These are phyloP conservation scores for Clarkia xantiana DNA, from an alignment of 345 rosid species.

Conservation along the genomic window DNA sequence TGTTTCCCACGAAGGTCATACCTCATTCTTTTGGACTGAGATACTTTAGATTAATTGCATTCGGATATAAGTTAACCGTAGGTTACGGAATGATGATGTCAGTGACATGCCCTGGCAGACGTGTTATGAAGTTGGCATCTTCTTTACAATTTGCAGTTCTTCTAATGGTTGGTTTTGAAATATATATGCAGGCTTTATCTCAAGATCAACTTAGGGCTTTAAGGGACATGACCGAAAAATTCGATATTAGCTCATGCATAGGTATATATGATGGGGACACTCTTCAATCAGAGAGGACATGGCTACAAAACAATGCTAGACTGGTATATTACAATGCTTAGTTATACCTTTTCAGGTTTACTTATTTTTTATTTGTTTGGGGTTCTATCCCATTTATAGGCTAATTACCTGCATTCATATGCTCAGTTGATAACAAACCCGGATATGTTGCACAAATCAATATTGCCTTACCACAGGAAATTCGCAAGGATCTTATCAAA, in stretches of 20 bases:
- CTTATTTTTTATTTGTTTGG: neutral
- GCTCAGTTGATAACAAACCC: constrained; percentile 94
- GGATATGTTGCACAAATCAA: constrained; percentile 84
- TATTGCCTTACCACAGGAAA: constrained; percentile 65
- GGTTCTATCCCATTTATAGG: neutral
- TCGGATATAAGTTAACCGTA: constrained; percentile 6
- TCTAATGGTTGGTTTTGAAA: too few relatives aligned
- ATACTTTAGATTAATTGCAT: constrained; percentile 4
- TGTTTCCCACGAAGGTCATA: constrained; percentile 85
- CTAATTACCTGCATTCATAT: constrained; percentile 12
- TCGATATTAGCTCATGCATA: constrained; percentile 32
- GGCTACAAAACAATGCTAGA: constrained; percentile 64
- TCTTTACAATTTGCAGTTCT: neutral
- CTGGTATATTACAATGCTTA: constrained; percentile 41
- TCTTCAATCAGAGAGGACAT: constrained; percentile 39
- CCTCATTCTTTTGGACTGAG: constrained; percentile 3
- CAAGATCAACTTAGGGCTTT: constrained; percentile 87
- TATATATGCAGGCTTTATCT: constrained; percentile 58
- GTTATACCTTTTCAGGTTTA: constrained; percentile 1
- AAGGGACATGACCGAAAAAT: constrained; percentile 31
- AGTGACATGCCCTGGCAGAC: too few relatives aligned
- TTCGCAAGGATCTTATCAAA: constrained; percentile 67
- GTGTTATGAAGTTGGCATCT: neutral
- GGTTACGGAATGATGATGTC: too few relatives aligned
- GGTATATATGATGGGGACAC: constrained; percentile 98